Evolutionary conservation across 371 early-diverging fungal genomes (phyloP), one percentile per base, ranked within the genome.

Genomic region (Nematocida sp.): DNA sequence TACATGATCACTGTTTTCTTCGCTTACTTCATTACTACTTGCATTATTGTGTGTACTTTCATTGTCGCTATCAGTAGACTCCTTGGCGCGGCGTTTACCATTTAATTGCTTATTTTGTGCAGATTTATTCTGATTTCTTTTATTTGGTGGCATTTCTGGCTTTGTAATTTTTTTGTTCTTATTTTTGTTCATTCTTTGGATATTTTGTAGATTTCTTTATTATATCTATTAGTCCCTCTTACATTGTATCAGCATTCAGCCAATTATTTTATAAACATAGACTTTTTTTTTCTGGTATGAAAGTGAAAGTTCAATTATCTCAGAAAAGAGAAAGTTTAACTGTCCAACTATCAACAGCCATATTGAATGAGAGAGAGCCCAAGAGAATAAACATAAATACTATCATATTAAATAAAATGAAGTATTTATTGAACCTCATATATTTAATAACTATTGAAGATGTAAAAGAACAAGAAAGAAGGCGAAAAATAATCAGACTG

Each of bases 401-500:
- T 4, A 33, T 66, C n/a, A 18, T 75, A 11, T 13, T 39, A 23
- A n/a, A 40, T 13, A 75, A 55, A 66, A 75, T 75, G 56, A 39
- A 67, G 33, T 69, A 18, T 46, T 23, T 75, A 27, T 45, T 69
- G 11, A 69, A 75, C 27, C 9, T 52, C 11, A 67, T 75, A 55
- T 75, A 75, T 42, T 47, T 20, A 9, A 75, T 75, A 75, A 46
- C 25, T 18, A 40, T 66, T 20, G 58, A 45, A 9, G 76, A 75
- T 40, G 11, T 60, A 25, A 75, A 75, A 70, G 76, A 75, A 40
- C 76, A 75, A 75, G 76, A 75, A 39, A 75, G 70, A 56, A 66
- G 76, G 54, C 40, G 76, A 67, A 71, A 50, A 39, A 13, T 75
- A 20, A 69, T 75, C 6, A 18, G 70, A 15, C 57, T 75, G 27